Base-by-base conservation (phyloP, 345 rosid species). In the Barbarea vulgaris region DNA sequence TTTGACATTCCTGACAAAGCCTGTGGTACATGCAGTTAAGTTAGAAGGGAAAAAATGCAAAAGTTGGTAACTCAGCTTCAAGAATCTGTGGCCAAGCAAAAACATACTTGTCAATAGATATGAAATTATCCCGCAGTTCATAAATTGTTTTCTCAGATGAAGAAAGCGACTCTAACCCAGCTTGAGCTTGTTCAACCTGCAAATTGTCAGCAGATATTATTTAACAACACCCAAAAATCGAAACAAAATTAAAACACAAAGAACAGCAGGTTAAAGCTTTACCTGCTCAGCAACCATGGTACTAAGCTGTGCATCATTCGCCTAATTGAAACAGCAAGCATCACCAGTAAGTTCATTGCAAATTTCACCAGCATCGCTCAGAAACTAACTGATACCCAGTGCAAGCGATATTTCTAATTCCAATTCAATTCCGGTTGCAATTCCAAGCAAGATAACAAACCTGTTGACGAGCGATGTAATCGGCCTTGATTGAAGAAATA, bases 251-350 rank as follows among this genome's bases (percentile, higher is more conserved):
- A 0, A 10, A 7, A 55, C 10, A 18, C 39, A 63, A 63, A 6
- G 25, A 56, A 64, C 0, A 54, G 12, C 5, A 62, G 1, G 53
- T 6, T 3, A 51, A 57, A 58, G 42, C 11, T 34, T 3, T 42
- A 89, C 97, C 93, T 93, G 99, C 85, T 92, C 99, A 31, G 98
- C 96, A 42, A 95, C 99, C 99, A 93, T 93, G 12, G 99, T 93
- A 80, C 99, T 95, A 67, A 95, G 99, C 39, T 95, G 99, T 7
- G 97, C 97, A 76, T 95, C 99, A 80, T 95, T 95, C 41, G 99
- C 97, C 98, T 93, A 76, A 52, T 52, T 36, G 44, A 19, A 70
- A 61, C 14, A 72, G 13, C 24, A 69, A 42, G 24, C 6, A 53
- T 24, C 57, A 61, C 57, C 19, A 59, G 61, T 25, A 31, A 65